Evolutionary conservation across 345 rosid genomes (phyloP), one percentile per base, ranked within the genome.

Genomic region (Lagerstroemia speciosa): DNA sequence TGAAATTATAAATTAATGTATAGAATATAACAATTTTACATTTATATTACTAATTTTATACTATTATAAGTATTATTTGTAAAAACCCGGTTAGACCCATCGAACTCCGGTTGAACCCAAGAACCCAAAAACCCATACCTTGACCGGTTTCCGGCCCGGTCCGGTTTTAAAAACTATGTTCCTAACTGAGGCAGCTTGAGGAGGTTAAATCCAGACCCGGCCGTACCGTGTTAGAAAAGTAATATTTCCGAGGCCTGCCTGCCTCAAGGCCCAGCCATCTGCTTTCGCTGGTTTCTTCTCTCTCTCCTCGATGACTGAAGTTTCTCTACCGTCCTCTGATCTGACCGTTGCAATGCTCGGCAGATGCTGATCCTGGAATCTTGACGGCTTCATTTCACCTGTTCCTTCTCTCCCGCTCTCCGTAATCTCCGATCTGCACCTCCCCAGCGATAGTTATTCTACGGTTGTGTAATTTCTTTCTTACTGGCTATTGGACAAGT

Each of bases 261-360:
- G 53, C 4, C 4, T 7, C 53, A 3, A 7, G 53, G 24, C 53
- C 60, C 29, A 24, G 12, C 30, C 12, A n/a, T 53, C 24, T n/a
- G 30, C 3, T 24, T 24, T 53, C 30, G 30, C 29, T n/a, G 29
- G 60, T 30, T 53, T 53, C 14, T n/a, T 8, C n/a, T 24, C 14
- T 24, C 60, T 53, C 60, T 7, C 20, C 57, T 53, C 29, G 60
- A 8, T 12, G 7, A 14, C 30, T 7, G n/a, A n/a, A 52, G 58
- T 52, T 52, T 52, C 27, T 52, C 58, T 52, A 27, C 29, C 29
- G 30, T 17, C 60, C n/a, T 53, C 60, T 53, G 60, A 53, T 53
- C 60, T n/a, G 60, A 53, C n/a, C 60, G 60, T 53, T 24, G 60
- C 29, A n/a, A 8, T n/a, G 60, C 60, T 53, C 29, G 60, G 60